phyloP scores from a whole-genome alignment of 1,284 basidiomycete genomes.

The Grifola frondosa region DNA sequence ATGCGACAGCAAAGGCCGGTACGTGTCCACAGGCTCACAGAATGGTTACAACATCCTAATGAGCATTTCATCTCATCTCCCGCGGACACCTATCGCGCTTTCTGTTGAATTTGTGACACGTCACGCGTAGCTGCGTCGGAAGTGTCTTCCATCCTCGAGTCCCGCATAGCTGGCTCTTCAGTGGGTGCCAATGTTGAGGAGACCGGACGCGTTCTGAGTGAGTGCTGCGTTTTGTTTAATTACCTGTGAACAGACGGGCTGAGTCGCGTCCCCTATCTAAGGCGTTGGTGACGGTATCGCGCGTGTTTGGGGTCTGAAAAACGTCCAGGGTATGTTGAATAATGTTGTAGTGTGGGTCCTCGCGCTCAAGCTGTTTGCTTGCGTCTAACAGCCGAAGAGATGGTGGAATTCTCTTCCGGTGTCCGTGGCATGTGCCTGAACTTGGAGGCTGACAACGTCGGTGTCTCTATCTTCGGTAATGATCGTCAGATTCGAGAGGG shows the following conservation, averaged over 20 bases:
- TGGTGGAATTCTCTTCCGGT: constrained; percentile 99
- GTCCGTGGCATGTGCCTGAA: constrained; percentile 99
- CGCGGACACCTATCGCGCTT: constrained; percentile 13
- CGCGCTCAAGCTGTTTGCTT: constrained; percentile 15
- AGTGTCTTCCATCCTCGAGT: constrained; percentile 98
- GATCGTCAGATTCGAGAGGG: constrained; percentile 99
- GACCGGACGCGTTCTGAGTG: constrained; percentile 97
- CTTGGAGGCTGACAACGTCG: constrained; percentile 99
- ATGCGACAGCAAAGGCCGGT: constrained; percentile 99
- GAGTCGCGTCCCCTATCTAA: constrained; percentile 34
- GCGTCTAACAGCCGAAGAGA: constrained; percentile 83
- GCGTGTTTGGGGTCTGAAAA: constrained; percentile 93
- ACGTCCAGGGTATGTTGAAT: constrained; percentile 78
- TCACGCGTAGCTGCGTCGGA: constrained; percentile 88
- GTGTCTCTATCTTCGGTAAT: constrained; percentile 99
- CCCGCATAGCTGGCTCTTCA: constrained; percentile 92
- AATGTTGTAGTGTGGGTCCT: constrained; percentile 1
- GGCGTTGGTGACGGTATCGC: constrained; percentile 99
- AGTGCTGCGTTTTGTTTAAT: constrained; percentile 33
- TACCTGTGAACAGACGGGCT: background rate
- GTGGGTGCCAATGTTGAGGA: constrained; percentile 96
- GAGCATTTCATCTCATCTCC: constrained; percentile 21
- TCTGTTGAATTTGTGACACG: constrained; percentile 38
- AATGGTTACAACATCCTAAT: constrained; percentile 22
- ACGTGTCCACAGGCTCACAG: constrained; percentile 34